Evolutionary conservation across 2,329 filamentous ascomycete species (phyloP), one percentile per base, ranked within the genome.

Genomic region (Colletotrichum sp.): DNA sequence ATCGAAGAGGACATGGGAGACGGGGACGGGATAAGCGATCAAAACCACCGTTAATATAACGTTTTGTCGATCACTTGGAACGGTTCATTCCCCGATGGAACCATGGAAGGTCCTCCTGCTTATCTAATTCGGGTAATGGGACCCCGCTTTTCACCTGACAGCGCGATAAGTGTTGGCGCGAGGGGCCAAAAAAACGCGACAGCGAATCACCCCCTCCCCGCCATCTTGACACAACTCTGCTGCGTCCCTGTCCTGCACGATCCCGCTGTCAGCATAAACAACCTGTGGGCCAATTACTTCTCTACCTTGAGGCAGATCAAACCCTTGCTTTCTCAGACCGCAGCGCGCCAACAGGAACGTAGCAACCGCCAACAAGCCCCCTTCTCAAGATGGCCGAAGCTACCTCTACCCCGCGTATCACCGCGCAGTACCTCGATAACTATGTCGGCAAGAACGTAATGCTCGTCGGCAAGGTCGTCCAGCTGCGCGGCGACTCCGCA

Each of bases 391-490:
- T 96, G 94, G 89, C 83, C 16, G 84, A 96, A 80, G 86, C 92
- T 79, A 92, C 87, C 73, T 88, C 89, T 31, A 91, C 95, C 63
- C 96, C 97, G 34, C 95, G 97, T 83, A 91, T 98, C 82, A 95
- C 94, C 62, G 93, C 94, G 67, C 86, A 89, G 54, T 94, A 96
- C 84, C 93, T 98, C 72, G 91, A 95, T 81, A 88, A 89, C 80
- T 98, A 96, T 85, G 88, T 92, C 77, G 88, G 88, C 77, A 90
- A 91, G 77, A 94, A 94, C 75, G 94, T 98, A 76, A 95, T 95
- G 78, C 88, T 98, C 69, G 89, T 98, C 7, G 97, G 97, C 79
- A 95, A 93, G 79, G 95, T 98, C 61, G 90, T 91, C 6, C 93
- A 97, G 79, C 88, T 98, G 29, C 92, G 93, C 66, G 96, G 96